Base-by-base conservation (phyloP, 2,329 filamentous ascomycete genomes). In the Diaporthe helianthi region DNA sequence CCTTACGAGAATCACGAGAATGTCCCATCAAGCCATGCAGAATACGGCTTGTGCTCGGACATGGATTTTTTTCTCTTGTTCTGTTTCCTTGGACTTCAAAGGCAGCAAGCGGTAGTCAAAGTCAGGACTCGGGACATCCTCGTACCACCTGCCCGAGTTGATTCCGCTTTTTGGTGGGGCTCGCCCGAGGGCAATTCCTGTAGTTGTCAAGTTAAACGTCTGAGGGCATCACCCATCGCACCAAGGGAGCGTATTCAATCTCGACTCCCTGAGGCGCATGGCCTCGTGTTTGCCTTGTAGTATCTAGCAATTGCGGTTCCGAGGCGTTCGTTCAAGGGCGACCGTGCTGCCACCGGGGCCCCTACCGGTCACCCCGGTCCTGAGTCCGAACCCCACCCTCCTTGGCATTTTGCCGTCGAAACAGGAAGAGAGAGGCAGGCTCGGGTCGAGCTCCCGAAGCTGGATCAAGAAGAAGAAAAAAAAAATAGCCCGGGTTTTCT, bases 251-350 rank as follows among this genome's bases (percentile, higher is more conserved):
- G 13, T 24, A 41, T 61, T 47, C 58, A 33, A 22, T 31, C n/a
- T 61, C 41, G 58, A 61, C 58, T 61, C 26, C 41, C 38, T 33
- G 26, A 33, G 38, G 41, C 41, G 58, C 41, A 47, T 47, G 41
- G 9, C 26, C 10, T 33, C 24, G 19, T 38, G 24, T 58, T 58
- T 33, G 54, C 17, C 15, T 12, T 41, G 15, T 17, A 10, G 36
- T 17, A n/a, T n/a, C n/a, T n/a, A 61, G 55, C 24, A 31, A 33
- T 10, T 13, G 54, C 19, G 6, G 7, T 17, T 10, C 38, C 54
- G n/a, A 22, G 44, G 44, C 44, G 8, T 31, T n/a, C 13, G 29
- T 22, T 4, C 10, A n/a, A 19, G n/a, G 38, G 29, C 41, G 58
- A 19, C n/a, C 19, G 19, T 24, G 54, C 13, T 44, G 26, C 13